Evolutionary conservation across 495 filamentous ascomycete genomes (phyloP), one percentile per base, ranked within the genome.

Genomic region (Aspergillus diversus): DNA sequence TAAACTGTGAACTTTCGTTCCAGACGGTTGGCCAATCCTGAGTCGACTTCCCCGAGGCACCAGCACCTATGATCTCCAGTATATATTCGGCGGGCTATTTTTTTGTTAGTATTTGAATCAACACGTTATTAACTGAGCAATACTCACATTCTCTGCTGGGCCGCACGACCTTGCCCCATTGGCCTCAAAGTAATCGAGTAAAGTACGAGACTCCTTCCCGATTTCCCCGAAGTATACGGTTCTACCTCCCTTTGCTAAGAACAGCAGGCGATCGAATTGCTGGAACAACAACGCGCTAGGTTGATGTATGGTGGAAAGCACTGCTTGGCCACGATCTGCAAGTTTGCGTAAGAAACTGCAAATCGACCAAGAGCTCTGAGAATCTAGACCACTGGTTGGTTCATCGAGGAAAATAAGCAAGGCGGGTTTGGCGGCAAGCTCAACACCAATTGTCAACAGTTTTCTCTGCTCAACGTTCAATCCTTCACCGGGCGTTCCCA

Each of bases 341-440:
- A 97, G 82, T 72, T 94, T 96, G 66, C 92, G 85, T n/a, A 97
- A 78, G 48, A 96, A 85, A 55, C 86, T 78, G 55, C 90, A 82
- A 65, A 96, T 95, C 17, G 91, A 86, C 90, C 90, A 96, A 4
- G 92, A 90, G 11, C 90, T 95, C 67, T 95, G 92, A 59, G 86
- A 88, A 74, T 96, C 92, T 12, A 96, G 75, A 66, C 92, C 92
- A 57, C 90, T 93, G 5, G 92, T 95, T 15, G 93, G 93, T 66
- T 97, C 93, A 69, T 97, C 93, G n/a, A 97, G 86, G 77, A 97
- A 97, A 7, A 97, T 86, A 0, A 97, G 78, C n/a, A 97, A 81
- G 21, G 87, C 87, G 35, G 93, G 93, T 76, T 93, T 96, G 12
- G 93, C 93, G 47, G 91, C 93, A 16, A 97, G 83, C 70, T 97